Conservation (phyloP, 257 asterid species). For the Nicotiana knightiana region DNA sequence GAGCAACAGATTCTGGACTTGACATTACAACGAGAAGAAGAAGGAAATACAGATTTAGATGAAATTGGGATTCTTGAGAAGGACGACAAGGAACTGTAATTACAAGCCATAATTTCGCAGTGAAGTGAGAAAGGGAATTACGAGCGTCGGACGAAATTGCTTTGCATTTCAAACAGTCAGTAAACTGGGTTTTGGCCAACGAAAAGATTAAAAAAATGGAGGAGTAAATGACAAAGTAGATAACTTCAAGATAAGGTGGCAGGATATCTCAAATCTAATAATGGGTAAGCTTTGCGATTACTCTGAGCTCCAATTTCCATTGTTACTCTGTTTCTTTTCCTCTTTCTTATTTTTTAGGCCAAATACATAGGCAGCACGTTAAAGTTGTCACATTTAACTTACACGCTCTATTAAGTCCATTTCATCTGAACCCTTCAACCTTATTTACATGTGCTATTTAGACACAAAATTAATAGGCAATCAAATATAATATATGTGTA, state of each 20-base stretch:
- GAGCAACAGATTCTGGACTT: constrained; percentile 8
- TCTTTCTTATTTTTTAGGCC: too few relatives aligned
- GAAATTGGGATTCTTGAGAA: constrained; percentile 1
- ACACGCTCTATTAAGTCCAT: too few relatives aligned
- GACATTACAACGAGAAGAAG: constrained; percentile 3
- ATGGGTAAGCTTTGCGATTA: too few relatives aligned
- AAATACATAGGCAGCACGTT: too few relatives aligned
- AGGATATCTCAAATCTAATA: background rate
- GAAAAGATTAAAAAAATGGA: background rate
- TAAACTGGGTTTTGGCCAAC: background rate
- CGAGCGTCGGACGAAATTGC: background rate
- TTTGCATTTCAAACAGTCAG: background rate
- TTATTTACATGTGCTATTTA: too few relatives aligned
- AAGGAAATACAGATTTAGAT: constrained; percentile 1
- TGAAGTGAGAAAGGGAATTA: background rate
- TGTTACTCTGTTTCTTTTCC: too few relatives aligned
- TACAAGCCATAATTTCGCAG: constrained; percentile 4
- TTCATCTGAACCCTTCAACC: too few relatives aligned
- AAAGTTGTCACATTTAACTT: too few relatives aligned
- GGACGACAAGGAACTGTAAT: constrained; percentile 1
- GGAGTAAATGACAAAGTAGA: background rate
- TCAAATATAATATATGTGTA: too few relatives aligned
- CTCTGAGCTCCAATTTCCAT: too few relatives aligned
- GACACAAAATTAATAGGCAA: too few relatives aligned
- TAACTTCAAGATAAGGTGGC: constrained; percentile 8